Evolutionary conservation across 2,329 filamentous ascomycete genomes (phyloP).

Genomic region (Bisporella sp.): DNA sequence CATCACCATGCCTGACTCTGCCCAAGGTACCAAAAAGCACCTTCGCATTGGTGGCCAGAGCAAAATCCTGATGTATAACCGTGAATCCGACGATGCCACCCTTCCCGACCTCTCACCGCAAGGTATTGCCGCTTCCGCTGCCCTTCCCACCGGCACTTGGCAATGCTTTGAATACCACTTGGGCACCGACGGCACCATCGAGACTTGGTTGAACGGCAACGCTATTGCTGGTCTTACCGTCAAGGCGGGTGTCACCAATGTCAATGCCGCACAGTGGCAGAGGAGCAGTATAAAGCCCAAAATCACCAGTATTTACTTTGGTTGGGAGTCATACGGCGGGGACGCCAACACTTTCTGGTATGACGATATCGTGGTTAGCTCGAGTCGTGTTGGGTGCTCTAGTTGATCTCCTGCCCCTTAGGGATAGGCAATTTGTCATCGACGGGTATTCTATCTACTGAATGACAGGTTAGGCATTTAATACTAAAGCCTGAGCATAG

Average conservation of each 20-base stretch:
- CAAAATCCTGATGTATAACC: constrained; percentile 58
- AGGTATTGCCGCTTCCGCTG: constrained; percentile 46
- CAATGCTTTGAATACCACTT: constrained; percentile 57
- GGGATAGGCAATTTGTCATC: too few species aligned
- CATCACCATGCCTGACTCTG: constrained; percentile 56
- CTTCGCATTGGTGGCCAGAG: constrained; percentile 55
- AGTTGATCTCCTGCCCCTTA: not conserved
- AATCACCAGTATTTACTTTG: constrained; percentile 50
- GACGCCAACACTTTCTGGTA: constrained; percentile 57
- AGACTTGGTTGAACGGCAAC: constrained; percentile 52
- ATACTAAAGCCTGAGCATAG: too few species aligned
- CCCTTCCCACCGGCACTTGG: constrained; percentile 44
- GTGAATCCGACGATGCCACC: constrained; percentile 54
- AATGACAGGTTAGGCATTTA: too few species aligned
- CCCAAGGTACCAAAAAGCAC: constrained; percentile 49
- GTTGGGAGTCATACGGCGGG: constrained; percentile 56
- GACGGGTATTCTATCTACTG: too few species aligned
- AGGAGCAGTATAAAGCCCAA: constrained; percentile 42
- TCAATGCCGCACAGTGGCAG: constrained; percentile 46
- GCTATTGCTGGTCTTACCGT: constrained; percentile 44
- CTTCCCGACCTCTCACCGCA: constrained; percentile 53
- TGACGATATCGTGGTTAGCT: constrained; percentile 47
- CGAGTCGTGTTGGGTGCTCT: constrained; percentile 41
- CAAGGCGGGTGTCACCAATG: constrained; percentile 33
- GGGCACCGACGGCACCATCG: constrained; percentile 48